These are phyloP conservation scores for Conringia planisiliqua DNA, from an alignment of 345 rosid genomes.

Conservation along the genomic window DNA sequence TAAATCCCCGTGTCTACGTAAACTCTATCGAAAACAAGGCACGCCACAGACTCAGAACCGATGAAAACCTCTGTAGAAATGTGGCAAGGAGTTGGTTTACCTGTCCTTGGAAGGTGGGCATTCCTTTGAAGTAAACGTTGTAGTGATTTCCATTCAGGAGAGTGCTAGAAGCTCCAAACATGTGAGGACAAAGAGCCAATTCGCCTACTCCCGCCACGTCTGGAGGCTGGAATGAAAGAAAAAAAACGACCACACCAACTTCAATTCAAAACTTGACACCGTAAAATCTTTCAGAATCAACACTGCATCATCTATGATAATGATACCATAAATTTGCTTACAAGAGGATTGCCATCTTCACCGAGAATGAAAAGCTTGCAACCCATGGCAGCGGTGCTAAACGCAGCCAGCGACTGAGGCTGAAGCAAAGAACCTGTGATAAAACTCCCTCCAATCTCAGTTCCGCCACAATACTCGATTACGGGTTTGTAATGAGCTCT, in stretches of 20 bases:
- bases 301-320: neutral
- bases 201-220: slow-evolving; percentile 70
- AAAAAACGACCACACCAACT: neutral
- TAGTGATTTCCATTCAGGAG: slow-evolving; percentile 77
- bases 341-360: slow-evolving; percentile 63
- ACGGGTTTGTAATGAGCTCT: slow-evolving; percentile 87
- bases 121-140: slow-evolving; percentile 75
- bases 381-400: slow-evolving; percentile 93
- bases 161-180: slow-evolving; percentile 82
- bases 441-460: slow-evolving; percentile 93
- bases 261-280: neutral
- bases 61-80: neutral
- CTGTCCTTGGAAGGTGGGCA: slow-evolving; percentile 74
- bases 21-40: slow-evolving; percentile 41
- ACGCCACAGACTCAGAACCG: neutral
- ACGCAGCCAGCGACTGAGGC: slow-evolving; percentile 88
- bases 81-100: slow-evolving; percentile 33
- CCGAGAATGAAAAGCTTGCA: slow-evolving; percentile 81
- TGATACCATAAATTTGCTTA: slow-evolving; percentile 39
- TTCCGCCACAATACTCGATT: slow-evolving; percentile 96
- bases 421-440: slow-evolving; percentile 80
- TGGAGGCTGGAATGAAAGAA: slow-evolving; percentile 50
- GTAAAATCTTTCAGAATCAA: neutral
- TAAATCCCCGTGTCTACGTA: slow-evolving; percentile 93
- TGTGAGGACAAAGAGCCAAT: slow-evolving; percentile 71